Base-by-base conservation (phyloP, 371 early-diverging fungal species). In the Lichtheimia ramosa region DNA sequence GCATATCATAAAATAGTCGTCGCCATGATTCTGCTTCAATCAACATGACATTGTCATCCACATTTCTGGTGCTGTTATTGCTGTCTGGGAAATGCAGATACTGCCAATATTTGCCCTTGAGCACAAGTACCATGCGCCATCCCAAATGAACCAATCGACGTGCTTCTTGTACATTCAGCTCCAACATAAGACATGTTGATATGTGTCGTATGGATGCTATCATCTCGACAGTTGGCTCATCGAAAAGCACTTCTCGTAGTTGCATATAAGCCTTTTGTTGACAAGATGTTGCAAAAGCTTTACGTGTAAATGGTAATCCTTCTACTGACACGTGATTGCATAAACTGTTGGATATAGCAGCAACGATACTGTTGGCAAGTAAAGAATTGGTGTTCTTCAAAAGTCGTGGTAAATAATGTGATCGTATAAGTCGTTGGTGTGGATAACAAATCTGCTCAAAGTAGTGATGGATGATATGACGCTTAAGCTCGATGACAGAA, bases 111-210 rank as follows among this genome's bases (percentile, higher is more conserved):
- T 58, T 48, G 5, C 61, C 59, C 50, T 65, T 65, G 0, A 77
- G 58, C 40, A 64, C 52, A 20, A 67, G n/a, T 1, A 61, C 63
- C 75, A 77, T 74, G 3, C 64, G 59, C 78, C 78, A 77, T 1
- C 67, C 68, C 21, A 67, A 28, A 40, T 54, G 64, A 18, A 64
- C 64, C 40, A 71, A 70, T 3, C 66, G 16, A 27, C 78, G 68
- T 23, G 67, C 75, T 25, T 74, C 72, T 7, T 56, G 51, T 12
- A 60, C 70, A 12, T 62, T 48, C 8, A 70, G 41, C 1, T 48
- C 54, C 0, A 73, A 52, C 25, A 77, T 16, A 0, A 68, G 58
- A 15, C 54, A 53, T 18, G 68, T 65, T 3, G 71, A 28, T 10
- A 74, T 25, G 10, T 64, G 40, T 57, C 63, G 56, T 24, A 77